A percentile compares a stretch with the other conserved stretches of the same genome.
phyloP scores from a whole-genome alignment of 2,329 filamentous ascomycete species.

The Microsporum audouinii region DNA sequence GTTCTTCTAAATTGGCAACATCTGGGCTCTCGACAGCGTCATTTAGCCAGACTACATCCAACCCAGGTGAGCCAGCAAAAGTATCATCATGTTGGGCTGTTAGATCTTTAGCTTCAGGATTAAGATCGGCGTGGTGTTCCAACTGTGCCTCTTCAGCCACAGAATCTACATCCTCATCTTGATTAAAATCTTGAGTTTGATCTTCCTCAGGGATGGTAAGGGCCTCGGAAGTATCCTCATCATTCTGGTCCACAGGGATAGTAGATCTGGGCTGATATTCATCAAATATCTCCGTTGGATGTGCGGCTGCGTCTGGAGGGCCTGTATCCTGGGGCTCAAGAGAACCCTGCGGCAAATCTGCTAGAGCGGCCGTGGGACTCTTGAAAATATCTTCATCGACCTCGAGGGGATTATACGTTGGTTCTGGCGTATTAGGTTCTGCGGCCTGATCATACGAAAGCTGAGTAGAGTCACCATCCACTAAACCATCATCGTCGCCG shows the following conservation, averaged over 20 bases:
- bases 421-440: conserved; percentile 14
- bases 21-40: conserved; percentile 3
- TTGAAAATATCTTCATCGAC: conserved; percentile 25
- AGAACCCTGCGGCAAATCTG: conserved; percentile 8
- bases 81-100: background rate
- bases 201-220: background rate
- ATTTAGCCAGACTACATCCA: background rate
- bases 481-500: background rate
- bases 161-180: background rate
- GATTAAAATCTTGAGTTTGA: background rate
- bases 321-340: background rate
- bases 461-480: background rate
- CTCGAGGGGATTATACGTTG: conserved; percentile 23
- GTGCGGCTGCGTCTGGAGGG: background rate
- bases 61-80: background rate
- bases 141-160: background rate
- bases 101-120: background rate
- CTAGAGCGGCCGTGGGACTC: conserved; percentile 14
- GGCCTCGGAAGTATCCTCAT: background rate
- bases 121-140: background rate
- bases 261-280: background rate
- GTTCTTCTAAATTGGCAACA: background rate
- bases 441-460: background rate
- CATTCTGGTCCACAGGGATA: background rate
- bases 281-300: background rate